Conservation (phyloP, 2,329 filamentous ascomycete species). For the Arthroderma sp. region DNA sequence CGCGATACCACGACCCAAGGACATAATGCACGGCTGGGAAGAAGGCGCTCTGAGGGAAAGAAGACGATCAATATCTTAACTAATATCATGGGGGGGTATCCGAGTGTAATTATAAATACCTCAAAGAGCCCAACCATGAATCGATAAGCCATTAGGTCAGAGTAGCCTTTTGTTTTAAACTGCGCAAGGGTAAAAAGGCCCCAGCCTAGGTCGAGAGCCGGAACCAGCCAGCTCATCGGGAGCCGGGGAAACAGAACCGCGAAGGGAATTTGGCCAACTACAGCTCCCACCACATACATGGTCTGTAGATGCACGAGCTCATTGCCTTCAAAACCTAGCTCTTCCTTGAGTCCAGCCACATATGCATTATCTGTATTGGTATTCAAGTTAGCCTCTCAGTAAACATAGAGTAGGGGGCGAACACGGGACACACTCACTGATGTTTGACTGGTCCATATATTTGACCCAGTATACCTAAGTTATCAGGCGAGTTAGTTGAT, state of each 20-base stretch:
- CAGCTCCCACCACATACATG: conserved; percentile 39
- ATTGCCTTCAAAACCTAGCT: conserved; percentile 39
- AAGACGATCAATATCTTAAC: no score
- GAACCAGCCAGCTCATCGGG: conserved; percentile 39
- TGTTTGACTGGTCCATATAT: conserved; percentile 43
- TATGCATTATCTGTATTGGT: conserved; percentile 38
- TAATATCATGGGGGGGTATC: background rate
- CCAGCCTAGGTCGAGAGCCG: conserved; percentile 41
- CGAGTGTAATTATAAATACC: conserved; percentile 11
- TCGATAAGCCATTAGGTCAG: conserved; percentile 40
- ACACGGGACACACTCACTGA: conserved; percentile 27
- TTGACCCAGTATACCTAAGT: conserved; percentile 38
- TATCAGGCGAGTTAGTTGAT: background rate
- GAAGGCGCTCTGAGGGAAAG: conserved; percentile 18
- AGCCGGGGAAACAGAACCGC: conserved; percentile 36
- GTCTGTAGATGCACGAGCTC: conserved; percentile 44
- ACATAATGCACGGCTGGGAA: conserved; percentile 27
- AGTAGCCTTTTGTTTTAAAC: conserved; percentile 36
- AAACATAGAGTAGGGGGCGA: no score
- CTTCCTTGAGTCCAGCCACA: conserved; percentile 41
- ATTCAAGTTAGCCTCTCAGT: background rate
- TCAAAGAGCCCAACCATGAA: conserved; percentile 45
- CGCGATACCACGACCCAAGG: conserved; percentile 38
- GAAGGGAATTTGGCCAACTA: conserved; percentile 40
- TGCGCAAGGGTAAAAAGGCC: conserved; percentile 45